phyloP scores from a whole-genome alignment of 179 eudicot species.

The Silene coronaria region DNA sequence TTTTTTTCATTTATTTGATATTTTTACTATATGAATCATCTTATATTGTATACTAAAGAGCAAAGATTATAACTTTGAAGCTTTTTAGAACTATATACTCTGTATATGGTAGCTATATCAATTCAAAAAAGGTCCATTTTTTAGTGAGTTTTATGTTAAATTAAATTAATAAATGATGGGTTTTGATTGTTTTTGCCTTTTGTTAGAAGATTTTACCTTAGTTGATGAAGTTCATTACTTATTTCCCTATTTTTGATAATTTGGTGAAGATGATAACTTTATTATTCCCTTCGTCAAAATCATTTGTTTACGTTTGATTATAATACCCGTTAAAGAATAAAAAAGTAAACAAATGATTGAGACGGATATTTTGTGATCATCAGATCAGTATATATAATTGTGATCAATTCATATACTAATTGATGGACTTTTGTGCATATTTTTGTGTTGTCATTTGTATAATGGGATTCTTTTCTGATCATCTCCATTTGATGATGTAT shows the following conservation, averaged over 20 bases:
- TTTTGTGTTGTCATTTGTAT: background rate
- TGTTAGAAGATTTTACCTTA: background rate
- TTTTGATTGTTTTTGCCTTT: background rate
- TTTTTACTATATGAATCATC: constrained; percentile 18
- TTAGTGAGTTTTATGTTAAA: constrained; percentile 5
- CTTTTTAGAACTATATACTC: background rate
- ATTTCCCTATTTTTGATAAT: too few relatives aligned
- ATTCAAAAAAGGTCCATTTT: constrained; percentile 16
- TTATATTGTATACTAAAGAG: background rate
- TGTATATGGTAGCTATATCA: background rate
- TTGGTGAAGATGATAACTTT: too few relatives aligned
- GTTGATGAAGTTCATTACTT: background rate
- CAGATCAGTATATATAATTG: too few relatives aligned
- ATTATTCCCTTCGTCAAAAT: too few relatives aligned
- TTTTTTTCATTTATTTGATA: background rate
- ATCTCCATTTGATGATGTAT: too few relatives aligned
- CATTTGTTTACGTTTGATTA: too few relatives aligned
- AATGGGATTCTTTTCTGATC: background rate
- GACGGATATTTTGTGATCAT: background rate
- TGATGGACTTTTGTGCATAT: background rate
- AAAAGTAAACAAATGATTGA: too few relatives aligned
- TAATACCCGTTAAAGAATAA: too few relatives aligned
- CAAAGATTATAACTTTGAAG: constrained; percentile 22
- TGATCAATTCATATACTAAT: constrained; percentile 18
- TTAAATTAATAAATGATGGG: constrained; percentile 11